Conservation (phyloP, 2,329 filamentous ascomycete genomes). For the Graphilbum fragrans region DNA sequence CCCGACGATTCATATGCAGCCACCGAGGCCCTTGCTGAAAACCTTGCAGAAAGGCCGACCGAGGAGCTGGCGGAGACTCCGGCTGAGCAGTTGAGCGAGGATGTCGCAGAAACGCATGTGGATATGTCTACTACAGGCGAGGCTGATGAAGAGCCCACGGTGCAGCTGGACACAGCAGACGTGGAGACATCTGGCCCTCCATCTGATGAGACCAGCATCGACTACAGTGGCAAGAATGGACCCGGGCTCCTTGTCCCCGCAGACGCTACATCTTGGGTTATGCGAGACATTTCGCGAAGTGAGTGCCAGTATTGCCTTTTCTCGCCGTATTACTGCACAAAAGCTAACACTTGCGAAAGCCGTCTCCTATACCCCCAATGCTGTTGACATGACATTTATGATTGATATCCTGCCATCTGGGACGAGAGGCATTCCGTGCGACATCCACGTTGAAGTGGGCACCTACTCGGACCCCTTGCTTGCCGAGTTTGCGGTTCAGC, state of each 20-base stretch:
- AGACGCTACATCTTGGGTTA: not conserved
- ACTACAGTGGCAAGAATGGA: not conserved
- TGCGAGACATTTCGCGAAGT: conserved; percentile 2
- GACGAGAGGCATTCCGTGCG: conserved; percentile 9
- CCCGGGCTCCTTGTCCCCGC: not conserved
- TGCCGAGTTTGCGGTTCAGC: conserved; percentile 14
- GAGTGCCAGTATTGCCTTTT: not conserved
- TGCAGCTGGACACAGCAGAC: too few relatives aligned
- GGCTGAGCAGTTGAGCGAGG: too few relatives aligned
- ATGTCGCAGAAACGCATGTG: too few relatives aligned
- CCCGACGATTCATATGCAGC: too few relatives aligned
- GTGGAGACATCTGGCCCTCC: too few relatives aligned
- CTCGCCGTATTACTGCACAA: not conserved
- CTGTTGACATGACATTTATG: conserved; percentile 4
- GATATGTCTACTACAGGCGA: too few relatives aligned
- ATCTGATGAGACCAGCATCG: conserved; percentile 2
- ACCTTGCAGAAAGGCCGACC: too few relatives aligned
- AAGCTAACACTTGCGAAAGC: not conserved
- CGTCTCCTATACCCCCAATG: conserved; percentile 7
- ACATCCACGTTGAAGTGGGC: conserved; percentile 6
- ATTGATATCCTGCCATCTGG: conserved; percentile 8
- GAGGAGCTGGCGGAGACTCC: too few relatives aligned
- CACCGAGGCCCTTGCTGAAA: too few relatives aligned
- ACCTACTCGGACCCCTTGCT: conserved; percentile 8
- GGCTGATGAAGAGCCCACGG: too few relatives aligned